Evolutionary conservation across 345 rosid genomes (phyloP).

Genomic region (Murraya koenigii): DNA sequence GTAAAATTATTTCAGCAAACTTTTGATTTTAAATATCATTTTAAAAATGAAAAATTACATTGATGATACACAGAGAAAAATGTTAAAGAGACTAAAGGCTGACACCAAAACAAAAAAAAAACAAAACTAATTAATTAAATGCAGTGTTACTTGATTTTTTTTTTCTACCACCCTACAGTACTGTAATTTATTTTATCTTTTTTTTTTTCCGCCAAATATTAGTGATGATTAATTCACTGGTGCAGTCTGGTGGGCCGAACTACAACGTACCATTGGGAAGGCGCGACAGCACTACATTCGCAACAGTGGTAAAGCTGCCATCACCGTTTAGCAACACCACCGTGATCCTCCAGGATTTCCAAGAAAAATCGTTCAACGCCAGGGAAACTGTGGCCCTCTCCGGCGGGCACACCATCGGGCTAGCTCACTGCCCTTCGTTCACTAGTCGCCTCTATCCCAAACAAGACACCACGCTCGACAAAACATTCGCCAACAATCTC

Average conservation of each 20-base stretch:
- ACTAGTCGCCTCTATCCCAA: conserved; percentile 63
- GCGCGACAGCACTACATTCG: conserved; percentile 61
- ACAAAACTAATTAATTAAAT: too few relatives aligned
- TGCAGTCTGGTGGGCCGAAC: conserved; percentile 79
- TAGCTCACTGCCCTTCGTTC: conserved; percentile 64
- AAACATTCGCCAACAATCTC: conserved; percentile 56
- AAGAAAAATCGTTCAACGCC: conserved; percentile 45
- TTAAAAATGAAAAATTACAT: too few relatives aligned
- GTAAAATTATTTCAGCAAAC: too few relatives aligned
- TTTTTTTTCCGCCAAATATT: too few relatives aligned
- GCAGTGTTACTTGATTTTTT: too few relatives aligned
- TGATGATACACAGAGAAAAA: too few relatives aligned
- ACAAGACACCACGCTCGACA: conserved; percentile 73
- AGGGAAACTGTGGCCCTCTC: conserved; percentile 84
- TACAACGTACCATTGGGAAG: conserved; percentile 70
- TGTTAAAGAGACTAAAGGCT: too few relatives aligned
- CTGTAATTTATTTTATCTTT: too few relatives aligned
- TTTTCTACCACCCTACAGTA: too few relatives aligned
- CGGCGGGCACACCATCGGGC: conserved; percentile 88
- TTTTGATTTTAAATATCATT: too few relatives aligned
- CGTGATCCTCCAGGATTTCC: conserved; percentile 40
- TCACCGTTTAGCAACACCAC: conserved; percentile 42
- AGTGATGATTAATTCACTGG: not conserved
- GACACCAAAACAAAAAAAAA: too few relatives aligned
- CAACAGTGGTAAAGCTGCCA: conserved; percentile 52